Evolutionary conservation across 495 filamentous ascomycete genomes (phyloP), one percentile per base, ranked within the genome.

Genomic region (Filosporella fistucella): DNA sequence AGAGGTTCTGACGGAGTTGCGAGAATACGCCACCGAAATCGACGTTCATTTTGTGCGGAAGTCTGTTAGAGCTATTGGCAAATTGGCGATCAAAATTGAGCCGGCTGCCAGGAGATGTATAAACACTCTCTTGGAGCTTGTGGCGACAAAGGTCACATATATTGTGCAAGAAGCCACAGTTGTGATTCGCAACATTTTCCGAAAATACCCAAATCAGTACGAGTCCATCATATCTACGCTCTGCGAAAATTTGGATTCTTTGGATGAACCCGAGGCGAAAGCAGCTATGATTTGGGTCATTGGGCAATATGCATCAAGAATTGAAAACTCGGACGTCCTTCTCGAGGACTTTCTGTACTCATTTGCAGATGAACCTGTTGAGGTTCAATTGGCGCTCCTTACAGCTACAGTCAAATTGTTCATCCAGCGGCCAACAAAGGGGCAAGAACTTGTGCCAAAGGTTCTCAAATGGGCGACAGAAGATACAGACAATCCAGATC

Each of bases 231-330:
- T 99, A 63, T 81, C 83, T 12, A 89, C 89, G 6, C 80, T 99
- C 1, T 96, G 95, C 68, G 87, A 95, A 66, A 89, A 99, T 62
- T 79, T 99, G 29, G 93, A 99, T 69, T 91, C 89, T 6, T 76
- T 99, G 21, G 93, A 99, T 61, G 93, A 99, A 63, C 93, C 93
- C n/a, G 93, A 99, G 62, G 93, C 93, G 30, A 99, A 97, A 64
- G 89, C 91, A 4, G 93, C 93, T n/a, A 91, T 99, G 79, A 94
- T 99, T 52, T 99, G 93, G 93, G 89, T 99, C 45, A 97, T 99
- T 57, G 93, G 93, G 2, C 89, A 99, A 58, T 99, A 99, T 62
- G 94, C 93, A 7, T 88, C 89, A 59, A 83, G 93, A 14, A 99
- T 99, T 56, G 91, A 97, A 53, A 96, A 97, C 63, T 89, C 86